A percentile compares a stretch with the other conserved stretches of the same genome.
Evolutionary conservation across 1,284 basidiomycete species (phyloP).

Genomic region (Marasmius sp.): DNA sequence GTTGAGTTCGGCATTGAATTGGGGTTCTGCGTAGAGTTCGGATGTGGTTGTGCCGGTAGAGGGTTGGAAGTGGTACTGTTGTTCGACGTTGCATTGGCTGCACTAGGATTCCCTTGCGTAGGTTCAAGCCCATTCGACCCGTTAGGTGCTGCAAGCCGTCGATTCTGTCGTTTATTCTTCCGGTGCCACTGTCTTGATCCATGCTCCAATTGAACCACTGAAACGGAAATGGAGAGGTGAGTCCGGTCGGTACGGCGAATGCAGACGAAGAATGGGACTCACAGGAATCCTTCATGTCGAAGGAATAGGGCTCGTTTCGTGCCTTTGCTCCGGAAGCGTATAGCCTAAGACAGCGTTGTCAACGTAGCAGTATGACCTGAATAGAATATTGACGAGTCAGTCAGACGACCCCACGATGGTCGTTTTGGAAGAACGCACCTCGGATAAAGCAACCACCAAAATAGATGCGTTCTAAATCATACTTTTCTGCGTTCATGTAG

Average conservation of each 20-base stretch:
- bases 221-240: constrained; percentile 13
- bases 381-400: neutral
- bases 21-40: constrained; percentile 26
- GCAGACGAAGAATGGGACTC: constrained; percentile 37
- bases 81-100: neutral
- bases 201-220: constrained; percentile 90
- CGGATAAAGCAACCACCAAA: constrained; percentile 99
- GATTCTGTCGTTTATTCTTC: constrained; percentile 19
- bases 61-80: constrained; percentile 24
- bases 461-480: constrained; percentile 95
- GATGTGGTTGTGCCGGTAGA: constrained; percentile 3
- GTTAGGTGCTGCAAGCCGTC: constrained; percentile 29
- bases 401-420: neutral
- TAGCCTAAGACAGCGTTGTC: constrained; percentile 96
- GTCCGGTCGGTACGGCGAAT: constrained; percentile 6
- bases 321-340: constrained; percentile 99
- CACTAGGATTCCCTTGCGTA: constrained; percentile 1
- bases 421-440: constrained; percentile 48
- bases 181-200: constrained; percentile 88
- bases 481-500: constrained; percentile 99
- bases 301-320: constrained; percentile 96
- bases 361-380: constrained; percentile 96
- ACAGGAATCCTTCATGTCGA: constrained; percentile 97
- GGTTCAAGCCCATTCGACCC: constrained; percentile 34
- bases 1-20: constrained; percentile 32